Base-by-base conservation (phyloP, 1,284 basidiomycete genomes). In the Ceratobasidium theobromae region DNA sequence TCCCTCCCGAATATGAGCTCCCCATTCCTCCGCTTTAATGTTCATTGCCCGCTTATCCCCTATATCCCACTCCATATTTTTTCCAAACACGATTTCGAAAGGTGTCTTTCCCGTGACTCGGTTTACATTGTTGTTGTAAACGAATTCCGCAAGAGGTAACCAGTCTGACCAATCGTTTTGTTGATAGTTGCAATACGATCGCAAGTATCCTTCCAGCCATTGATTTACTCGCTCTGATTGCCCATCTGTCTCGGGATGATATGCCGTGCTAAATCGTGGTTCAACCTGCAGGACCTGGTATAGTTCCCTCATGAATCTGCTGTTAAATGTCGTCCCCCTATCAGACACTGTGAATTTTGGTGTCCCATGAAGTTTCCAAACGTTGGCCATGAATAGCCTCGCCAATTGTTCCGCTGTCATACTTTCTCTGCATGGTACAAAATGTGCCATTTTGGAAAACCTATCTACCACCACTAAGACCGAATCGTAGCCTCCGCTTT, bases 71-170 rank as follows among this genome's bases (percentile, higher is more conserved):
- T n/a, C n/a, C n/a, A n/a, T n/a, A n/a, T n/a, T n/a, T n/a, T n/a
- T 4, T 1, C 53, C 66, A 58, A 46, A 23, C 5, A 57, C 32
- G 8, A 53, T 28, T 25, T 51, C 43, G 21, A 60, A 67, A 12
- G 66, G 53, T 1, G 45, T 43, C 25, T 35, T 38, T 12, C 66
- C 46, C 1, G 54, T 67, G 8, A 46, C 45, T 1, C 16, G 12
- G 28, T 30, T 18, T 28, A 30, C 35, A 8, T 41, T n/a, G 41
- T 75, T 75, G 68, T 77, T 76, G 68, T 73, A 73, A 1, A 68
- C 68, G 58, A 76, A 77, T 46, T 73, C 72, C 0, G 75, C 75
- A 2, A 73, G 4, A 0, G 74, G 71, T 0, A 45, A 45, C 21
- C 71, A 68, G 2, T 52, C 51, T 1, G 16, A 46, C 67, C 64